Evolutionary conservation across 2,329 filamentous ascomycete genomes (phyloP).

Genomic region (Verticillium nubilum): DNA sequence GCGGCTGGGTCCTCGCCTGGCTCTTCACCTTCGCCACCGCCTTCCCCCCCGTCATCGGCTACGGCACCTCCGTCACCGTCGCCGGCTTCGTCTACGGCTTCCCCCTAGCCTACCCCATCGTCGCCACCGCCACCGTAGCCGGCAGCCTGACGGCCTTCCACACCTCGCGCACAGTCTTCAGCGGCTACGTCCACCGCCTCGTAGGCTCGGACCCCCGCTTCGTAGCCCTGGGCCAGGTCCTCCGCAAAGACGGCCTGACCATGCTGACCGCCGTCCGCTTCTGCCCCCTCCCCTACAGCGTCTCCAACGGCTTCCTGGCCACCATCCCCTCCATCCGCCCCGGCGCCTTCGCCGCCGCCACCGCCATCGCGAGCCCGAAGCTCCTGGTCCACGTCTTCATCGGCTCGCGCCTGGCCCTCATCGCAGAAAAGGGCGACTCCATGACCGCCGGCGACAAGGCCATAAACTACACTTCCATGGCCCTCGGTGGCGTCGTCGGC

Average conservation of each 20-base stretch:
- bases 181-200: slow-evolving; percentile 70
- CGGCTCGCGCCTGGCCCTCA: slow-evolving; percentile 71
- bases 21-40: slow-evolving; percentile 67
- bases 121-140: slow-evolving; percentile 69
- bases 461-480: slow-evolving; percentile 79
- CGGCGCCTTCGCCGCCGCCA: slow-evolving; percentile 72
- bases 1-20: slow-evolving; percentile 74
- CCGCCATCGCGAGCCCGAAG: slow-evolving; percentile 77
- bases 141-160: slow-evolving; percentile 79
- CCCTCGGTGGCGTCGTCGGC: slow-evolving; percentile 66
- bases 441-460: slow-evolving; percentile 76
- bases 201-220: slow-evolving; percentile 83
- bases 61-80: slow-evolving; percentile 63
- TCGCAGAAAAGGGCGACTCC: slow-evolving; percentile 76
- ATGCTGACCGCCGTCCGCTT: slow-evolving; percentile 88
- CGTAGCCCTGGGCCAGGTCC: slow-evolving; percentile 77
- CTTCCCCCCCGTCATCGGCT: slow-evolving; percentile 85
- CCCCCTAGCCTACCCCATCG: slow-evolving; percentile 71
- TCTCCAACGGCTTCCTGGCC: slow-evolving; percentile 90
- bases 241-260: slow-evolving; percentile 85
- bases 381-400: slow-evolving; percentile 90
- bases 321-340: slow-evolving; percentile 87
- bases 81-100: slow-evolving; percentile 53
- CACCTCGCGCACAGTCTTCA: slow-evolving; percentile 72
- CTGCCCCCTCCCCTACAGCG: slow-evolving; percentile 85